phyloP scores from a whole-genome alignment of 2,329 filamentous ascomycete species.

The Aspergillus sp. region DNA sequence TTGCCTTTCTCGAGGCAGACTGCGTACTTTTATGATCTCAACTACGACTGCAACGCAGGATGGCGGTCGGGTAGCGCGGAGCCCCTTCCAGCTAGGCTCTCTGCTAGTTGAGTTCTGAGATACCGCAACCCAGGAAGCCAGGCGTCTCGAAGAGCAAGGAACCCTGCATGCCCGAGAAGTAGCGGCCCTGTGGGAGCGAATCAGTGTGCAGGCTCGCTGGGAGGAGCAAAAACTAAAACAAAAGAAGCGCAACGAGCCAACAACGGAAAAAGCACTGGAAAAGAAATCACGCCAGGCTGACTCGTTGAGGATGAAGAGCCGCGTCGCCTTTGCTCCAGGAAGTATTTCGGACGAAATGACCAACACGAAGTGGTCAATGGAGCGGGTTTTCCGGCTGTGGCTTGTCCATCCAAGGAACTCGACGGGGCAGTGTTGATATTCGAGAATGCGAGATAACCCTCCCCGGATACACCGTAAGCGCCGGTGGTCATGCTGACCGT shows the following conservation, averaged over 20 bases:
- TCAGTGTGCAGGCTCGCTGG: neutral
- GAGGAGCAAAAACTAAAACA: neutral
- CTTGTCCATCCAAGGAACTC: neutral
- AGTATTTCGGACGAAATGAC: constrained; percentile 1
- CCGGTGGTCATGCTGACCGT: neutral
- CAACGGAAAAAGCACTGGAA: neutral
- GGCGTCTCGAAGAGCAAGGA: neutral
- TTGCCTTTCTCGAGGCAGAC: neutral
- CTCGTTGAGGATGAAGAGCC: neutral
- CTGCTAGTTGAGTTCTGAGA: constrained; percentile 11
- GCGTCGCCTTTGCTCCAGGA: neutral
- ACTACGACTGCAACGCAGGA: neutral
- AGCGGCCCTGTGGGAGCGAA: neutral
- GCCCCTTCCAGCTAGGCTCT: constrained; percentile 3
- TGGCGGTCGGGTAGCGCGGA: constrained; percentile 20
- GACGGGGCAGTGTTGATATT: neutral
- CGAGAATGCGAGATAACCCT: neutral
- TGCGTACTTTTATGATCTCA: neutral
- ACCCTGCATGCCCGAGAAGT: constrained; percentile 13
- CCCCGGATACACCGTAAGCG: neutral
- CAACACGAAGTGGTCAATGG: neutral
- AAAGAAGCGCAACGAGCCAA: neutral
- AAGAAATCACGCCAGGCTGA: neutral
- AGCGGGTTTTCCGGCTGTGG: neutral
- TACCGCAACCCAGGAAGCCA: neutral